phyloP scores from a whole-genome alignment of 2,329 filamentous ascomycete species.

The Tolypocladium ophioglossoides region DNA sequence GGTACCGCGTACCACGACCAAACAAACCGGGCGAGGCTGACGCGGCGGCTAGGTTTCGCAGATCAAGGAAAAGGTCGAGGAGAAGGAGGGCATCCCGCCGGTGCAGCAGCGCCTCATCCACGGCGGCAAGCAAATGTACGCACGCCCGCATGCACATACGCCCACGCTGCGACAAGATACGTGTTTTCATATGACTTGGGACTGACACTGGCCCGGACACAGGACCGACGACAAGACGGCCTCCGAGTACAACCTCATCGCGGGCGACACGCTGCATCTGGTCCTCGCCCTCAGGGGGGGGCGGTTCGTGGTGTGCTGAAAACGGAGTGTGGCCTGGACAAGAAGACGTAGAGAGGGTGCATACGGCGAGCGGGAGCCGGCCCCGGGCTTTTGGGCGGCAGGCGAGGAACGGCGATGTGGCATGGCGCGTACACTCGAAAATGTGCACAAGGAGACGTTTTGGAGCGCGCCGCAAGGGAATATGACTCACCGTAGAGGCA shows the following conservation, averaged over 20 bases:
- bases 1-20: conserved; percentile 35
- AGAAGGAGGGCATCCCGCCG: conserved; percentile 96
- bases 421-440: background rate
- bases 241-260: conserved; percentile 79
- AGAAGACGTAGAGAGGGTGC: background rate
- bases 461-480: background rate
- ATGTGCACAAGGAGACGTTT: background rate
- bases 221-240: conserved; percentile 96
- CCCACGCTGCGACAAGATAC: background rate
- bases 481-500: background rate
- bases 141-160: conserved; percentile 2
- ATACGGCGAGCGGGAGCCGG: background rate
- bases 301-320: background rate
- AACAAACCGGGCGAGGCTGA: background rate
- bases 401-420: background rate
- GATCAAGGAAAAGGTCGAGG: conserved; percentile 98
- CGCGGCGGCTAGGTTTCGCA: conserved; percentile 57
- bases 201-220: conserved; percentile 1
- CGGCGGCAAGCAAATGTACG: conserved; percentile 94
- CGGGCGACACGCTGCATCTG: conserved; percentile 87
- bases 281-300: conserved; percentile 57
- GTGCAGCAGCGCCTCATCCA: conserved; percentile 95
- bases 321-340: background rate
- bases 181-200: background rate
- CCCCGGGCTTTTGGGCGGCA: background rate